Conservation (phyloP, 306 rosid species). For the Ziziphus jujuba region DNA sequence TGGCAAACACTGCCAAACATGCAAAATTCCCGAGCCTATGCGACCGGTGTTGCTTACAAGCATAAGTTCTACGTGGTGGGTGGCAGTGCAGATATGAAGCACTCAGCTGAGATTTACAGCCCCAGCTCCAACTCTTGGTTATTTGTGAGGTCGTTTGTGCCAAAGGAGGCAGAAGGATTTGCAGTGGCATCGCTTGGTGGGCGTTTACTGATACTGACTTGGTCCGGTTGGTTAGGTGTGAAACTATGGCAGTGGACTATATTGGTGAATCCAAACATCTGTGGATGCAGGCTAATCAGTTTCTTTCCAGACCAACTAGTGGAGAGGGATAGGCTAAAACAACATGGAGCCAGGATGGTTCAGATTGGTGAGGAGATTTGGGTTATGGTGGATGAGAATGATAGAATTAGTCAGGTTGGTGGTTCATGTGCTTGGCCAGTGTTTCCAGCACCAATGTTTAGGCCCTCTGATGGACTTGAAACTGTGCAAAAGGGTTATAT, state of each 20-base stretch:
- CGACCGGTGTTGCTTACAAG: constrained; percentile 7
- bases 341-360: constrained; percentile 13
- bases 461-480: constrained; percentile 10
- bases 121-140: background rate
- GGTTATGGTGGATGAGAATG: constrained; percentile 20
- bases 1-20: constrained; percentile 10
- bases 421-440: constrained; percentile 8
- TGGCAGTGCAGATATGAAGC: background rate
- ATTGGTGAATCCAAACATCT: background rate
- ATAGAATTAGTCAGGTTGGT: background rate
- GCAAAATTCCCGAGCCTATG: constrained; percentile 8
- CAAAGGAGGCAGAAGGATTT: constrained; percentile 6
- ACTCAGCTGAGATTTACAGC: constrained; percentile 12
- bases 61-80: background rate
- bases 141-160: constrained; percentile 7
- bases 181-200: constrained; percentile 1
- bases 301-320: constrained; percentile 6
- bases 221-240: constrained; percentile 6
- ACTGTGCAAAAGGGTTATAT: constrained; percentile 12
- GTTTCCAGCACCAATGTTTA: constrained; percentile 1
- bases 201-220: constrained; percentile 7
- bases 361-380: constrained; percentile 13
- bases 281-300: background rate
- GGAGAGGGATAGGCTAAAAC: constrained; percentile 5
- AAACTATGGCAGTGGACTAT: constrained; percentile 9